A percentile compares a stretch with the other conserved stretches of the same genome.
These are phyloP conservation scores for Coemansia sp. DNA, from an alignment of 192 early-diverging fungal species.

Conservation along the genomic window DNA sequence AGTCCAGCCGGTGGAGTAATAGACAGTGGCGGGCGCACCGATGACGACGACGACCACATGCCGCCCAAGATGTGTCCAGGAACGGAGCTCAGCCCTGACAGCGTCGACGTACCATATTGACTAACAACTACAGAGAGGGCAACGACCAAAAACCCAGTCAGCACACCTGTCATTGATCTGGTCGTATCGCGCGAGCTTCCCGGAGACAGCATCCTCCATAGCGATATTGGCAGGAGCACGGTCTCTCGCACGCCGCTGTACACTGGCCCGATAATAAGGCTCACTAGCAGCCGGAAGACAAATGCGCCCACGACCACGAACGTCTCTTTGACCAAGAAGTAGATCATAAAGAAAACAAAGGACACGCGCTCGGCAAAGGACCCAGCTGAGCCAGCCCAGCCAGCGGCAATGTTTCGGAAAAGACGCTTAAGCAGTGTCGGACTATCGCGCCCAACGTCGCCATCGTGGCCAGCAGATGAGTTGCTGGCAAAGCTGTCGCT, in stretches of 20 bases:
- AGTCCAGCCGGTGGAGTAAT: constrained; percentile 9
- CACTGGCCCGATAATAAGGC: constrained; percentile 29
- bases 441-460: constrained; percentile 29
- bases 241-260: constrained; percentile 37
- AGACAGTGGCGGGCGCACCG: not conserved
- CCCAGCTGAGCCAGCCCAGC: constrained; percentile 43
- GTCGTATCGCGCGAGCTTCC: constrained; percentile 28
- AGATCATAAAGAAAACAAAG: constrained; percentile 51
- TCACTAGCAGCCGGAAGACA: constrained; percentile 20
- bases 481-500: constrained; percentile 54
- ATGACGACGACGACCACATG: not conserved
- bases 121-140: constrained; percentile 36
- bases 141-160: constrained; percentile 36
- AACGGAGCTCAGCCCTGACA: constrained; percentile 19
- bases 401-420: constrained; percentile 44
- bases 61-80: constrained; percentile 3
- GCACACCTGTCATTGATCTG: constrained; percentile 26
- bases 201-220: constrained; percentile 29
- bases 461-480: constrained; percentile 28
- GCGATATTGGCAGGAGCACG: constrained; percentile 28
- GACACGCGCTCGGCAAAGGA: constrained; percentile 41
- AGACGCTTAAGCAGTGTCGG: constrained; percentile 46
- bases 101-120: constrained; percentile 30
- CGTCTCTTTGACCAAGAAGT: constrained; percentile 53
- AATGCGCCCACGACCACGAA: constrained; percentile 24